Conservation (phyloP, 768 basidiomycete species). For the Tricholoma hemisulphureum region DNA sequence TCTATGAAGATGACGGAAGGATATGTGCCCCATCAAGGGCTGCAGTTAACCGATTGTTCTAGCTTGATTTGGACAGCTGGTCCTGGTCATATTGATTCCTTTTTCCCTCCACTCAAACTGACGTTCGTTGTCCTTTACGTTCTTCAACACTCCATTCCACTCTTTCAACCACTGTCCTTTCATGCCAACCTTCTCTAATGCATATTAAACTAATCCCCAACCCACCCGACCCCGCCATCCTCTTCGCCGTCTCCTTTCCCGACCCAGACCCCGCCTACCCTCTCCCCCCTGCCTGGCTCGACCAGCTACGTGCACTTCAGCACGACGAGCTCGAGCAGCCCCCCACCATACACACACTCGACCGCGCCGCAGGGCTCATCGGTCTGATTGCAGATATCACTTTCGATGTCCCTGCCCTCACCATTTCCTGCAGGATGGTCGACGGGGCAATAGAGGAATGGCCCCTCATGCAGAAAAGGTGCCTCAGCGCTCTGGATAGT, state of each 20-base stretch:
- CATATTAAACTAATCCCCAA: not conserved
- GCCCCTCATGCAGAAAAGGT: constrained; percentile 38
- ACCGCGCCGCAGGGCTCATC: constrained; percentile 57
- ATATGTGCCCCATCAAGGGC: too few relatives aligned
- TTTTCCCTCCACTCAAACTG: too few relatives aligned
- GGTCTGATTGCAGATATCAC: constrained; percentile 56
- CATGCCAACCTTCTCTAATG: not conserved
- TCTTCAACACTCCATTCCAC: too few relatives aligned
- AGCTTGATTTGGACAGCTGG: too few relatives aligned
- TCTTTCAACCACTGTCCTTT: not conserved
- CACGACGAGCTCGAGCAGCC: constrained; percentile 55
- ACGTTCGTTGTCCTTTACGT: too few relatives aligned
- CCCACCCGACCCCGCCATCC: not conserved
- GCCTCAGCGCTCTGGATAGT: constrained; percentile 45
- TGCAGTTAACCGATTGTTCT: too few relatives aligned
- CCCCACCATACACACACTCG: constrained; percentile 52
- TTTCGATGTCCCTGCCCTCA: constrained; percentile 52
- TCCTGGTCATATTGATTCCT: too few relatives aligned
- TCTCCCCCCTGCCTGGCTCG: constrained; percentile 52
- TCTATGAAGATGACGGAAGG: too few relatives aligned
- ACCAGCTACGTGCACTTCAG: constrained; percentile 50
- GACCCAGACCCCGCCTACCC: not conserved
- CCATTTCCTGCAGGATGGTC: constrained; percentile 53
- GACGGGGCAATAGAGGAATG: constrained; percentile 55
- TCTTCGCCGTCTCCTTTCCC: not conserved